Conservation (phyloP, 2,329 filamentous ascomycete genomes). For the Pseudogymnoascus sp. region DNA sequence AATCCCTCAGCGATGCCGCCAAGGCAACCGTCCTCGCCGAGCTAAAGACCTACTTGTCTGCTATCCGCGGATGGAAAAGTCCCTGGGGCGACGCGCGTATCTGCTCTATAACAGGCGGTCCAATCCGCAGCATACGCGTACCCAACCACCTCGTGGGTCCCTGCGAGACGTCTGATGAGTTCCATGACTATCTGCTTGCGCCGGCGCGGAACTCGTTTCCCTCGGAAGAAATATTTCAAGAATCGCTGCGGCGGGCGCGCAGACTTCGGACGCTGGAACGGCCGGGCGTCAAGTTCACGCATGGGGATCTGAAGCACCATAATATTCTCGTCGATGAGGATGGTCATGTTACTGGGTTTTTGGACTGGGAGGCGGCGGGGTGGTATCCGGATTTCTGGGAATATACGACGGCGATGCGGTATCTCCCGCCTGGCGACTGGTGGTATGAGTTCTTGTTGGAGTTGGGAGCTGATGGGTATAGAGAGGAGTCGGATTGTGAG, state of each 20-base stretch:
- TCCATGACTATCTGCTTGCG: constrained; percentile 19
- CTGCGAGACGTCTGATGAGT: constrained; percentile 18
- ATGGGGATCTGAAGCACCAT: constrained; percentile 41
- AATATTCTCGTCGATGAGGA: constrained; percentile 37
- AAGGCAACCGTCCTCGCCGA: constrained; percentile 31
- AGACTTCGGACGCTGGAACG: constrained; percentile 17
- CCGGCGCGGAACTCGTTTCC: constrained; percentile 10
- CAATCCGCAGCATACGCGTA: constrained; percentile 20
- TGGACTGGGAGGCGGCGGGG: constrained; percentile 43
- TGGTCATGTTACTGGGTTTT: constrained; percentile 34
- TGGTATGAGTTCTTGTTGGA: constrained; percentile 21
- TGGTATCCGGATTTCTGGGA: constrained; percentile 40
- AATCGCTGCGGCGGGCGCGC: constrained; percentile 11
- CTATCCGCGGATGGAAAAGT: constrained; percentile 32
- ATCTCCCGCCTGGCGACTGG: constrained; percentile 17
- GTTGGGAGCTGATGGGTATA: constrained; percentile 15
- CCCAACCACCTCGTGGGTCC: constrained; percentile 17
- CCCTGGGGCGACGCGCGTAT: constrained; percentile 19
- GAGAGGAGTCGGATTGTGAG: constrained; percentile 19
- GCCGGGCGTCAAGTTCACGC: constrained; percentile 34
- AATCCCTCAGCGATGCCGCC: constrained; percentile 24
- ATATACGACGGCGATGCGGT: constrained; percentile 19
- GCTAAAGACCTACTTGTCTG: constrained; percentile 28
- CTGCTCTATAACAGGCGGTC: constrained; percentile 19
- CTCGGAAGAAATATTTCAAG: constrained; percentile 15